phyloP scores from a whole-genome alignment of 495 filamentous ascomycete genomes.

The Penicillium arizonense region DNA sequence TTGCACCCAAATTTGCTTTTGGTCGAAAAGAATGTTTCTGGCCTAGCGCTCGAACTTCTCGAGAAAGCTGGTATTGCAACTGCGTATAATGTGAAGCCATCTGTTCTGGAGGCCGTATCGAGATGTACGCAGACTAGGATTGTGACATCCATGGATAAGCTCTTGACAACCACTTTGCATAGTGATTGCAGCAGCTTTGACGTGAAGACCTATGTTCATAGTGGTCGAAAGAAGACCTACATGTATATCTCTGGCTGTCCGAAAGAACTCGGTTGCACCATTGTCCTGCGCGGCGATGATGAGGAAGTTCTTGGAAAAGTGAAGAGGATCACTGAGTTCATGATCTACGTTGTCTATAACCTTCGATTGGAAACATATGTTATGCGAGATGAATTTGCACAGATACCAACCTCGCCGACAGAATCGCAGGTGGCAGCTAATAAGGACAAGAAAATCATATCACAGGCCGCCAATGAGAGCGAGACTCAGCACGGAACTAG shows the following conservation, averaged over 20 bases:
- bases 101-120: slow-evolving; percentile 92
- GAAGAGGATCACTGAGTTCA: slow-evolving; percentile 95
- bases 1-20: slow-evolving; percentile 81
- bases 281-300: slow-evolving; percentile 83
- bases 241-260: slow-evolving; percentile 91
- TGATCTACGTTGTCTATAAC: slow-evolving; percentile 98
- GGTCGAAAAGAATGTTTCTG: slow-evolving; percentile 86
- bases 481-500: slow-evolving; percentile 8
- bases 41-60: slow-evolving; percentile 83
- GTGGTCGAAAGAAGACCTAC: slow-evolving; percentile 84
- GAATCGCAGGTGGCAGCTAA: slow-evolving; percentile 24
- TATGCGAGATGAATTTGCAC: slow-evolving; percentile 92
- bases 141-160: slow-evolving; percentile 93
- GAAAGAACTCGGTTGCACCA: slow-evolving; percentile 93
- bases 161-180: slow-evolving; percentile 75
- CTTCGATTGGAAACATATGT: slow-evolving; percentile 93
- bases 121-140: slow-evolving; percentile 87
- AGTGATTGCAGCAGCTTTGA: slow-evolving; percentile 86
- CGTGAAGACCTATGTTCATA: slow-evolving; percentile 88
- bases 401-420: slow-evolving; percentile 67
- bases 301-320: slow-evolving; percentile 68
- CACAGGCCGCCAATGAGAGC: neutral
- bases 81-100: slow-evolving; percentile 92
- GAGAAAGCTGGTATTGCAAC: slow-evolving; percentile 86
- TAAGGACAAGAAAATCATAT: neutral